Conservation (phyloP, 306 rosid genomes). For the Castanea mollissima region DNA sequence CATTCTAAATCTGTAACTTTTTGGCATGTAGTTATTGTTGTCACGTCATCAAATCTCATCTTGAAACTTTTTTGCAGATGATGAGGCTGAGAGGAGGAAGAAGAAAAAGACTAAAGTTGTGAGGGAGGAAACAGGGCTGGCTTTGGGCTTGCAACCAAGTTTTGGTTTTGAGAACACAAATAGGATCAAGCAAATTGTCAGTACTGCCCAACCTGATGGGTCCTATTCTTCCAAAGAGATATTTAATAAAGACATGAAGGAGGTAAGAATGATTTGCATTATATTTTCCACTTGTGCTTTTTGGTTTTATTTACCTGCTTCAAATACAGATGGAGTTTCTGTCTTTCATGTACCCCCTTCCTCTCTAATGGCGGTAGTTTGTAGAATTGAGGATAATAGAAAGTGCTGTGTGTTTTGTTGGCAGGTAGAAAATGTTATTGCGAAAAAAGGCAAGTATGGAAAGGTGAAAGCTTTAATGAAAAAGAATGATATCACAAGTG, state of each 20-base stretch:
- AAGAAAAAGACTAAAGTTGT: constrained; percentile 57
- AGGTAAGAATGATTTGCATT: constrained; percentile 43
- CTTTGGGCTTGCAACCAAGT: constrained; percentile 41
- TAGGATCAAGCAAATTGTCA: constrained; percentile 50
- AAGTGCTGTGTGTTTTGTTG: constrained; percentile 12
- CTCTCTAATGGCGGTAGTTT: neutral
- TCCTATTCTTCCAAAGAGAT: constrained; percentile 59
- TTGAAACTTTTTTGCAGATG: constrained; percentile 51
- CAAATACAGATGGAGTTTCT: neutral
- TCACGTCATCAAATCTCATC: neutral
- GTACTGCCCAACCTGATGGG: constrained; percentile 45
- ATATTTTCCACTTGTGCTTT: constrained; percentile 1
- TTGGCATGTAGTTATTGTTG: neutral
- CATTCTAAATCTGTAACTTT: neutral
- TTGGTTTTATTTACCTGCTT: constrained; percentile 27
- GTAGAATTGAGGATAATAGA: constrained; percentile 2
- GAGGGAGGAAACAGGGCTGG: constrained; percentile 46
- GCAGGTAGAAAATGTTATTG: constrained; percentile 60
- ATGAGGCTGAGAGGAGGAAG: constrained; percentile 67
- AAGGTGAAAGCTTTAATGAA: constrained; percentile 58
- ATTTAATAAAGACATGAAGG: constrained; percentile 42
- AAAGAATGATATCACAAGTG: constrained; percentile 47
- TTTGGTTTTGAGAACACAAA: constrained; percentile 51
- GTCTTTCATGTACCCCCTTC: constrained; percentile 4
- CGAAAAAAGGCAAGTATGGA: constrained; percentile 54